Base-by-base conservation (phyloP, 768 basidiomycete genomes). In the Tricholoma matsutake region DNA sequence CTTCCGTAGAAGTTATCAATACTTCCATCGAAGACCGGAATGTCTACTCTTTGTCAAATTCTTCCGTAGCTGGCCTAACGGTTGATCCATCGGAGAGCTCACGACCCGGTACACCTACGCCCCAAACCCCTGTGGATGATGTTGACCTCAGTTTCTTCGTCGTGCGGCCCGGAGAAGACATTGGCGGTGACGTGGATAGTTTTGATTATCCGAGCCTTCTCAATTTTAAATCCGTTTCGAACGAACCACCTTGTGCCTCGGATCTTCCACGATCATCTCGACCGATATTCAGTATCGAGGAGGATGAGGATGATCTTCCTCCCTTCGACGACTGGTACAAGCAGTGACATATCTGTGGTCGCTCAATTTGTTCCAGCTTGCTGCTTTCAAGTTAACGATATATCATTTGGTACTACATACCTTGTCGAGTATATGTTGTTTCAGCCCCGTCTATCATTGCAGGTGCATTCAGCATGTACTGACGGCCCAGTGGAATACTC, bases 311-410 rank as follows among this genome's bases (percentile, higher is more conserved):
- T 31, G 76, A 73, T 9, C 75, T 76, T 45, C 78, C 79, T 61
- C 72, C 75, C 11, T 70, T 78, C 37, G 78, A 80, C 61, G 75
- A 75, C 37, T 80, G 79, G 78, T 79, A 76, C 64, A 63, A 65
- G 54, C n/a, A 18, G 18, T 51, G 31, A 18, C 31, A 25, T 22
- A 8, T 51, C 43, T 34, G 35, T 22, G 3, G 9, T 52, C 28
- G n/a, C 22, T 29, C 4, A 7, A 39, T 37, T 25, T 49, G 11
- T 4, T 11, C 35, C 22, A 20, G 29, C n/a, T 25, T 25, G 22
- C 22, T 25, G 22, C 22, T 34, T 59, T 57, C 37, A 47, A 32
- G 55, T 52, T 59, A 56, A 59, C 57, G 25, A 5, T 56, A 56
- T 39, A 39, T 18, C 31, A 34, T 22, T 35, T 9, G 20, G 13